Percentiles rank a stretch among this genome's conserved stretches.
phyloP scores from a whole-genome alignment of 805 yeast genomes.

The Candida stauntonica region DNA sequence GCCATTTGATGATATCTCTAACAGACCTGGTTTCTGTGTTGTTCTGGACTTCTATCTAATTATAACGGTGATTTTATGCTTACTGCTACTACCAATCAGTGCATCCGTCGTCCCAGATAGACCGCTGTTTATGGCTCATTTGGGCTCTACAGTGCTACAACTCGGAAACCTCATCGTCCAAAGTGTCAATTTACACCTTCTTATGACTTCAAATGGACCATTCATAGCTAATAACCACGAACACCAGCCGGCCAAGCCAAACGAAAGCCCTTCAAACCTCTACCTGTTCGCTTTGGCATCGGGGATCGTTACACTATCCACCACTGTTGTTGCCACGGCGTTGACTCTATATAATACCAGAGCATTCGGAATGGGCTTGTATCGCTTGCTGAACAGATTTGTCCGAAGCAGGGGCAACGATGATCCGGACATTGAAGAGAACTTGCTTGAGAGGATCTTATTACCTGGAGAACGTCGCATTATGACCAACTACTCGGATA shows the following conservation, averaged over 20 bases:
- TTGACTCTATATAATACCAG: too few relatives aligned
- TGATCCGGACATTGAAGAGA: not conserved
- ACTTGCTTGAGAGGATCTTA: not conserved
- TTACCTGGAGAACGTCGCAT: slow-evolving; percentile 4
- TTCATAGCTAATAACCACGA: too few relatives aligned
- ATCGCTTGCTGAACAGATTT: slow-evolving; percentile 15
- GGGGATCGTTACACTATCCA: too few relatives aligned
- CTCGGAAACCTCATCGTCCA: slow-evolving; percentile 1
- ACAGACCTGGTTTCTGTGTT: slow-evolving; percentile 18
- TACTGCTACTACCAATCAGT: slow-evolving; percentile 9
- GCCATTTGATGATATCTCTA: slow-evolving; percentile 19
- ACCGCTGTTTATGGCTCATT: slow-evolving; percentile 3
- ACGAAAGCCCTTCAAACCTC: too few relatives aligned
- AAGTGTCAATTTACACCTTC: not conserved
- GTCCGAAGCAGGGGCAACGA: not conserved
- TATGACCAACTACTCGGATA: slow-evolving; percentile 1
- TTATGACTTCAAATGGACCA: not conserved
- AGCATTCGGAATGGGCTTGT: slow-evolving; percentile 12
- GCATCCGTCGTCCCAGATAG: slow-evolving; percentile 8
- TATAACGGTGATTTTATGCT: slow-evolving; percentile 8
- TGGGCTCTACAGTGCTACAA: slow-evolving; percentile 5
- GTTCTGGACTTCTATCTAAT: slow-evolving; percentile 9
- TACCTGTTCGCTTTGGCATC: too few relatives aligned
- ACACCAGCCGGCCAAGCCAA: not conserved
- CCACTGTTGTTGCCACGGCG: not conserved